Conservation (phyloP, 257 asterid genomes). For the Solanum sejunctum region DNA sequence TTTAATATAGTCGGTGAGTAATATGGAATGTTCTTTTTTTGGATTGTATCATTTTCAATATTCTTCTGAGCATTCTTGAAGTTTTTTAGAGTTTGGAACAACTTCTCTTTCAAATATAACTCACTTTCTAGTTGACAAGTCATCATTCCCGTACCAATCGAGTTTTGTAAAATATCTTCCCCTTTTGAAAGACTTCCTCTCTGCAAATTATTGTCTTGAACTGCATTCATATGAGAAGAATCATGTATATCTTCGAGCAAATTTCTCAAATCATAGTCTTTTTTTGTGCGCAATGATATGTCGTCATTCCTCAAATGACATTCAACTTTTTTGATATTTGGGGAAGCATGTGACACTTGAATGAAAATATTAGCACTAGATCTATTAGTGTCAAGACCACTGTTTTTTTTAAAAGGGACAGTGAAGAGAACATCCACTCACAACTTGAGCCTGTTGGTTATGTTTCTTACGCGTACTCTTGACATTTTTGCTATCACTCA, state of each 20-base stretch:
- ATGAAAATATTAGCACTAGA: slow-evolving; percentile 2
- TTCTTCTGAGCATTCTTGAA: slow-evolving; percentile 6
- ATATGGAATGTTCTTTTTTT: neutral
- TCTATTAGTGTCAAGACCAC: neutral
- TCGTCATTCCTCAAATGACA: neutral
- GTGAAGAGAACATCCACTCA: slow-evolving; percentile 4
- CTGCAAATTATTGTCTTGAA: slow-evolving; percentile 4
- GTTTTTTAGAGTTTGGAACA: slow-evolving; percentile 43
- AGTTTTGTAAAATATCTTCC: neutral
- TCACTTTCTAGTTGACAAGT: neutral
- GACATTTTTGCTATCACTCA: slow-evolving; percentile 3
- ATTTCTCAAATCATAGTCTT: slow-evolving; percentile 4
- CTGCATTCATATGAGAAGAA: neutral
- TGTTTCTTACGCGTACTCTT: slow-evolving; percentile 13
- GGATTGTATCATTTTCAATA: neutral
- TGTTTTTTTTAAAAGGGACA: neutral
- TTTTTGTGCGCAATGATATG: slow-evolving; percentile 5
- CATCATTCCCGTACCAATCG: neutral
- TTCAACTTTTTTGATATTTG: slow-evolving; percentile 2
- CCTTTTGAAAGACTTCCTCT: slow-evolving; percentile 8
- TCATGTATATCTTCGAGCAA: slow-evolving; percentile 18
- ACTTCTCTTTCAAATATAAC: slow-evolving; percentile 8
- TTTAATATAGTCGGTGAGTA: neutral
- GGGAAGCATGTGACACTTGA: neutral
- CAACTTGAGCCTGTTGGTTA: slow-evolving; percentile 7